phyloP scores from a whole-genome alignment of 2,329 filamentous ascomycete species.

The Corinectria fuckeliana region DNA sequence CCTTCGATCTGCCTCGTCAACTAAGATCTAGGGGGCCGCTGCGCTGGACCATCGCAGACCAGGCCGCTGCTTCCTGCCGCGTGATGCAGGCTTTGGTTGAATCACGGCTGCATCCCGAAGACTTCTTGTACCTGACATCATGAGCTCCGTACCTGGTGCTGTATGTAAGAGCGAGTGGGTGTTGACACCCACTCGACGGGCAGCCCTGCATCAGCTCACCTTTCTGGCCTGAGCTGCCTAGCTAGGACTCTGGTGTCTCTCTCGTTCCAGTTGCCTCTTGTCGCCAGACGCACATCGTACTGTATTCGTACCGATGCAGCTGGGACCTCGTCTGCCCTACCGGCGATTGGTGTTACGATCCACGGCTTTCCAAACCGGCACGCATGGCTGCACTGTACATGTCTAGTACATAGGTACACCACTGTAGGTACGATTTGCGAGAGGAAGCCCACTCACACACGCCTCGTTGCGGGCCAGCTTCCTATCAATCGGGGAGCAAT shows the following conservation, averaged over 20 bases:
- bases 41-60: conserved; percentile 15
- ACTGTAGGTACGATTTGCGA: conserved; percentile 2
- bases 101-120: not conserved
- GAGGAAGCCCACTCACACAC: conserved; percentile 18
- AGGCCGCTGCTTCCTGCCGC: conserved; percentile 11
- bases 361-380: conserved; percentile 1
- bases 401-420: too few species aligned
- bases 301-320: not conserved
- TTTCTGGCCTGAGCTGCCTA: conserved; percentile 9
- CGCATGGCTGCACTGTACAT: not conserved
- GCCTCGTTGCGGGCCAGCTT: not conserved
- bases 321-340: not conserved
- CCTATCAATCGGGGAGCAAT: conserved; percentile 4
- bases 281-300: not conserved
- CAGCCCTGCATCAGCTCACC: not conserved
- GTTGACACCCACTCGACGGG: not conserved
- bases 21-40: not conserved
- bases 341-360: conserved; percentile 8
- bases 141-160: conserved; percentile 6
- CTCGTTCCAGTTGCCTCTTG: conserved; percentile 1
- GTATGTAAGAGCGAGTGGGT: not conserved
- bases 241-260: conserved; percentile 14
- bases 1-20: not conserved
- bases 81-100: not conserved
- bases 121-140: conserved; percentile 3